These are phyloP conservation scores for Acacia crassicarpa DNA, from an alignment of 306 rosid genomes.

Conservation along the genomic window DNA sequence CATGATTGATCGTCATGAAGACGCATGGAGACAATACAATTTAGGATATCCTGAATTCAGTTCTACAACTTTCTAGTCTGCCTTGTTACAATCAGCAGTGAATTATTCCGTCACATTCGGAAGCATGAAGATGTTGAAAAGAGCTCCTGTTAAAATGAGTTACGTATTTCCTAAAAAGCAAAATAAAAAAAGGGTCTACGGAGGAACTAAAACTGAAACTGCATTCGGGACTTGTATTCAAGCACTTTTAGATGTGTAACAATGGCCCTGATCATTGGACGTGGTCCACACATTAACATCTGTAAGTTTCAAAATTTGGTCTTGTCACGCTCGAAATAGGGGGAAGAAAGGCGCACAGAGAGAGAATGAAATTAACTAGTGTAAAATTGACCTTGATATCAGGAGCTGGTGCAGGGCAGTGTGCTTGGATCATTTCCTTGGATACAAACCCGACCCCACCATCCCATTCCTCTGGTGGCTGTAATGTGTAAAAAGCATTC, in stretches of 20 bases:
- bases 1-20: not conserved
- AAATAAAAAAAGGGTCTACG: not conserved
- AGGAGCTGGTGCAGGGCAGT: slow-evolving; percentile 53
- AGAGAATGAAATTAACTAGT: not conserved
- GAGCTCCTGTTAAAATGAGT: not conserved
- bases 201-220: slow-evolving; percentile 48
- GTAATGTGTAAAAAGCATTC: slow-evolving; percentile 1
- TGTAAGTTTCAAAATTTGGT: slow-evolving; percentile 18
- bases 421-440: slow-evolving; percentile 45
- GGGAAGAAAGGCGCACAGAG: not conserved
- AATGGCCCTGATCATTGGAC: slow-evolving; percentile 62
- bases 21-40: not conserved
- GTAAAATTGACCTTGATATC: slow-evolving; percentile 43
- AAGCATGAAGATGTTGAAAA: not conserved
- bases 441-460: slow-evolving; percentile 58
- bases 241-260: slow-evolving; percentile 43
- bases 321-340: not conserved
- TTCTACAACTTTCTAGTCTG: not conserved
- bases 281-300: slow-evolving; percentile 60
- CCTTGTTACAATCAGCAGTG: not conserved
- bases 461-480: slow-evolving; percentile 59
- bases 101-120: not conserved
- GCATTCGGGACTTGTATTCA: slow-evolving; percentile 47
- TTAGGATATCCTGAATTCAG: not conserved
- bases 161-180: not conserved